Conservation (phyloP, 2,329 filamentous ascomycete genomes). For the Alternaria sp. region DNA sequence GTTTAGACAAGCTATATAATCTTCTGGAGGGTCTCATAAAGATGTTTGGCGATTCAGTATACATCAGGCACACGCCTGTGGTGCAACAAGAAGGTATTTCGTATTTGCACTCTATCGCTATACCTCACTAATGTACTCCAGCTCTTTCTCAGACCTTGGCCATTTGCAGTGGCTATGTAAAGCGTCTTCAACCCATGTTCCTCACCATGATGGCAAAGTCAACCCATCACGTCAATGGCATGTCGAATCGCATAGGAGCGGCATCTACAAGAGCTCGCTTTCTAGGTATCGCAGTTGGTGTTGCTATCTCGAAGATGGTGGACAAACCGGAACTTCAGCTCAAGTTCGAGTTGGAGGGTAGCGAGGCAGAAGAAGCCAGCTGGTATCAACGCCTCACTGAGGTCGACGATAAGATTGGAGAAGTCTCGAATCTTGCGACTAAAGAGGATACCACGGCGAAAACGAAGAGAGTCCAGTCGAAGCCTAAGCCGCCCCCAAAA, state of each 20-base stretch:
- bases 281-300: slow-evolving; percentile 86
- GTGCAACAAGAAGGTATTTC: slow-evolving; percentile 81
- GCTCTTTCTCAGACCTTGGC: slow-evolving; percentile 81
- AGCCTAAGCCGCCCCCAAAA: slow-evolving; percentile 13
- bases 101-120: neutral
- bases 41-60: slow-evolving; percentile 84
- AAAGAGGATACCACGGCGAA: neutral
- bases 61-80: slow-evolving; percentile 83
- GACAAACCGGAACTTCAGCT: slow-evolving; percentile 73
- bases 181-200: slow-evolving; percentile 69
- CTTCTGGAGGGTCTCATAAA: slow-evolving; percentile 72
- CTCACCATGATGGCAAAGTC: slow-evolving; percentile 74
- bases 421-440: slow-evolving; percentile 22
- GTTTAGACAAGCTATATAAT: slow-evolving; percentile 55
- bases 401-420: slow-evolving; percentile 68
- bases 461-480: neutral
- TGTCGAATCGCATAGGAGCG: slow-evolving; percentile 84
- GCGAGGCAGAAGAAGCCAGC: slow-evolving; percentile 71
- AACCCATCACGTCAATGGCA: slow-evolving; percentile 72
- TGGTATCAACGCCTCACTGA: slow-evolving; percentile 75
- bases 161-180: slow-evolving; percentile 76
- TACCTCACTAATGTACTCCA: slow-evolving; percentile 48
- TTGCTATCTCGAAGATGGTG: slow-evolving; percentile 69
- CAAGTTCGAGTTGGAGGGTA: slow-evolving; percentile 84
- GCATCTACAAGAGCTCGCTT: slow-evolving; percentile 78